Percentiles rank a stretch among this genome's conserved stretches.
phyloP scores from a whole-genome alignment of 169 alveolate genomes.

The Cryptosporidium parvum region DNA sequence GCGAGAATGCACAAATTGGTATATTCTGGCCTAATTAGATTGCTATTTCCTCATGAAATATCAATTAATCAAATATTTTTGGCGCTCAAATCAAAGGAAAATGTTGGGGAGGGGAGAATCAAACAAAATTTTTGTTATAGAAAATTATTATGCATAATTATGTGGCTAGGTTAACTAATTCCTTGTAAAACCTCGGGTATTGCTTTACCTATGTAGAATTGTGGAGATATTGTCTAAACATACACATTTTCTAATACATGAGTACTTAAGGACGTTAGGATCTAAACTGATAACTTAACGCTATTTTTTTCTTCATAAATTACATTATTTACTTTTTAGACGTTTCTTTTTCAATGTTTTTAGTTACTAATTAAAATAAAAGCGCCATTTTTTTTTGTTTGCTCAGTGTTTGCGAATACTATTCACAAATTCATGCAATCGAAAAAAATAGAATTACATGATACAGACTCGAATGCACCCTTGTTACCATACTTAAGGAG shows the following conservation, averaged over 20 bases:
- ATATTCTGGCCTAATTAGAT: neutral
- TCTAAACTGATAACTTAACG: too few species aligned
- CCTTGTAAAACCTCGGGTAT: neutral
- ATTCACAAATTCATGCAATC: conserved; percentile 25
- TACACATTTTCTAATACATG: too few species aligned
- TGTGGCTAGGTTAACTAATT: neutral
- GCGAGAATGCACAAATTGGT: neutral
- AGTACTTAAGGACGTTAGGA: neutral
- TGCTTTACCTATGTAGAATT: neutral
- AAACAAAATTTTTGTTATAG: neutral
- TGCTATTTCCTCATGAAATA: conserved; percentile 14
- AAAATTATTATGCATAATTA: neutral
- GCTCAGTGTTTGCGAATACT: neutral
- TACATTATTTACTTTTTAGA: neutral
- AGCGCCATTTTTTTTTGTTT: neutral
- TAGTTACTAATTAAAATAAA: neutral
- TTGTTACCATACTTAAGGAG: conserved; percentile 64
- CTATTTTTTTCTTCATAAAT: too few species aligned
- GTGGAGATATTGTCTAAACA: too few species aligned
- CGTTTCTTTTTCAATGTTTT: neutral
- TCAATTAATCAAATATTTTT: neutral
- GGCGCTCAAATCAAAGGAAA: neutral
- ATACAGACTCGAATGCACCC: conserved; percentile 64
- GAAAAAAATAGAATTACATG: conserved; percentile 45
- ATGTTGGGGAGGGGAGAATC: neutral